Conservation (phyloP, 176 grass and related monocot genomes). For the Juncus effusus region DNA sequence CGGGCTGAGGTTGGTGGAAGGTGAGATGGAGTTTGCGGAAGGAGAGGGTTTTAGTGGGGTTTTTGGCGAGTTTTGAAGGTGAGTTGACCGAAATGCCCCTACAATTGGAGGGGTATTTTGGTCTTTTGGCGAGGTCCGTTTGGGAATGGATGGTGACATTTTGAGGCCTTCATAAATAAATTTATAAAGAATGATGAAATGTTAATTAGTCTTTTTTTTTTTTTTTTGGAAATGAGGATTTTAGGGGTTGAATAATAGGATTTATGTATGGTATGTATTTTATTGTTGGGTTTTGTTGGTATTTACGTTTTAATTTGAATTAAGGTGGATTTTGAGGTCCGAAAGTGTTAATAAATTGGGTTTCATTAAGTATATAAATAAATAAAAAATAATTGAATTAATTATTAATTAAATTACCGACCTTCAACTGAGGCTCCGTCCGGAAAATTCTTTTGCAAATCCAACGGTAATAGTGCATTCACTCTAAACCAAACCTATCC, state of each 20-base stretch:
- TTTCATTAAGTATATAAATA: constrained; percentile 12
- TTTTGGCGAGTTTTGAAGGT: constrained; percentile 12
- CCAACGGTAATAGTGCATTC: constrained; percentile 61
- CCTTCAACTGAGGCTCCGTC: constrained; percentile 39
- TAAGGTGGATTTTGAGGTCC: constrained; percentile 5
- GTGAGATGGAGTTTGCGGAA: constrained; percentile 44
- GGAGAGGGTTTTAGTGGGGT: constrained; percentile 20
- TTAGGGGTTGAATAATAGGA: constrained; percentile 6
- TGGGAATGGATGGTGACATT: constrained; percentile 53
- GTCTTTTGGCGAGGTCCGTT: constrained; percentile 63
- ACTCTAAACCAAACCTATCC: constrained; percentile 56
- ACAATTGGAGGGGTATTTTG: constrained; percentile 39
- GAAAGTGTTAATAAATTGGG: constrained; percentile 27
- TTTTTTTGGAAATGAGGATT: too few species aligned
- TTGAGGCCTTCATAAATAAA: constrained; percentile 22
- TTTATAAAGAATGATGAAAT: constrained; percentile 11
- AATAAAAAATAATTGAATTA: background rate
- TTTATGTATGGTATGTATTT: constrained; percentile 17
- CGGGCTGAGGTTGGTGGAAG: constrained; percentile 29
- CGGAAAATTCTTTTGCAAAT: constrained; percentile 69
- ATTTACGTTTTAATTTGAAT: too few species aligned
- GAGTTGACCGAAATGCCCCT: constrained; percentile 74
- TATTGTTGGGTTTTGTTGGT: constrained; percentile 6
- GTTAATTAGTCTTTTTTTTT: too few species aligned
- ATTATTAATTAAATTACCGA: constrained; percentile 20